Evolutionary conservation across 2,329 filamentous ascomycete genomes (phyloP).

Genomic region (Colletotrichum agaves): DNA sequence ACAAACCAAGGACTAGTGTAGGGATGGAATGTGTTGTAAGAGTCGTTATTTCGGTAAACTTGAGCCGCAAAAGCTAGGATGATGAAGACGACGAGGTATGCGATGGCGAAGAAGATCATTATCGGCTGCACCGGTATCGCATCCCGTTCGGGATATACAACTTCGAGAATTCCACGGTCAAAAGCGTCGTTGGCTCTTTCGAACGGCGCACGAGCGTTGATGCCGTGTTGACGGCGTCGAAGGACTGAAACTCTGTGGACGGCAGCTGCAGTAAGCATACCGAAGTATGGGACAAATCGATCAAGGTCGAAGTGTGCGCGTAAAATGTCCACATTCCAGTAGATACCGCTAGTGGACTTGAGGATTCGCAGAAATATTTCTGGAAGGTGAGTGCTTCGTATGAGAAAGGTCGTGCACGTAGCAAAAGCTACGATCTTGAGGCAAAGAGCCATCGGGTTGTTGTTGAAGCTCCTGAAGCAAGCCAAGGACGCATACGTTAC

Average conservation of each 20-base stretch:
- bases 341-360: conserved; percentile 51
- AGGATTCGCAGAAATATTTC: conserved; percentile 28
- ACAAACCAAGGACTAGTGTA: conserved; percentile 43
- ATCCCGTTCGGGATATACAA: conserved; percentile 30
- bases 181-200: conserved; percentile 23
- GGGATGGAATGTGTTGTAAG: conserved; percentile 36
- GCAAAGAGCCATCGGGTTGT: conserved; percentile 53
- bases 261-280: conserved; percentile 61
- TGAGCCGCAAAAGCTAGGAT: conserved; percentile 29
- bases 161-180: conserved; percentile 27
- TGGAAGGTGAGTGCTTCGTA: conserved; percentile 23
- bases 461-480: conserved; percentile 54
- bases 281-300: conserved; percentile 65
- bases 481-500: conserved; percentile 64
- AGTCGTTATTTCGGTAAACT: conserved; percentile 13
- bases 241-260: conserved; percentile 45
- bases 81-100: conserved; percentile 26
- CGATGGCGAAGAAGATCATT: conserved; percentile 26
- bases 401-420: conserved; percentile 41
- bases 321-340: conserved; percentile 60
- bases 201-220: conserved; percentile 22
- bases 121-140: conserved; percentile 35
- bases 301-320: conserved; percentile 63
- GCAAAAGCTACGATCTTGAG: conserved; percentile 60
- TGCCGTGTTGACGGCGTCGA: conserved; percentile 22